Conservation (phyloP, 2,329 filamentous ascomycete species). For the Eutypella sp. region DNA sequence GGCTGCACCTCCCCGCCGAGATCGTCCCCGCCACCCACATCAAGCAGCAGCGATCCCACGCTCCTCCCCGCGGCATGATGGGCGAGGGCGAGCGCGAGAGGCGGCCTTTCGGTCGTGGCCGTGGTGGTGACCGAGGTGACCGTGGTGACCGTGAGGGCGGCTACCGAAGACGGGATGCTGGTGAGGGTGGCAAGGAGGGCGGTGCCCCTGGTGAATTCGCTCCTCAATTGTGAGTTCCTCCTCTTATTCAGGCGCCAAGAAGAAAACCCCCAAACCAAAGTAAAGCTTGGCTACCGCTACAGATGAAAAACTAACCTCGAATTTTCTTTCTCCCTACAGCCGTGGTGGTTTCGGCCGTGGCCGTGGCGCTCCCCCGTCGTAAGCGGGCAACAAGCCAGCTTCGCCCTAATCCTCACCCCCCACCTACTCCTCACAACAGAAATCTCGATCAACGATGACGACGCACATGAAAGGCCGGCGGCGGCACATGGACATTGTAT, state of each 20-base stretch:
- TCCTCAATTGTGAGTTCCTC: conserved; percentile 71
- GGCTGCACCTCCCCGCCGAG: conserved; percentile 99
- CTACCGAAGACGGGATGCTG: conserved; percentile 86
- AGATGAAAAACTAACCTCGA: conserved; percentile 30
- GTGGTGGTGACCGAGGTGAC: conserved; percentile 59
- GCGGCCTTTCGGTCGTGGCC: conserved; percentile 76
- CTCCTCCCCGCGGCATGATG: conserved; percentile 97
- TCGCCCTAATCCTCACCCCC: conserved; percentile 24
- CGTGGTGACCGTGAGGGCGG: conserved; percentile 83
- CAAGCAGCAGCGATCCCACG: conserved; percentile 99
- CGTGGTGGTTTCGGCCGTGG: conserved; percentile 88
- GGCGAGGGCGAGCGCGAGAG: conserved; percentile 78
- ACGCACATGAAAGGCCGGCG: conserved; percentile 26
- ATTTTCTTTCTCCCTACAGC: too few species aligned
- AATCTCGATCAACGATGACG: too few species aligned
- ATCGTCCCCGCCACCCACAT: conserved; percentile 99
- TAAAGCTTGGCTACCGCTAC: neutral
- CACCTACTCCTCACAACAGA: conserved; percentile 20
- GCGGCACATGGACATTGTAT: conserved; percentile 30
- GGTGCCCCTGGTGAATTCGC: conserved; percentile 88
- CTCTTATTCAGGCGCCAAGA: neutral
- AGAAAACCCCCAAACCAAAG: neutral
- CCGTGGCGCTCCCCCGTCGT: conserved; percentile 70
- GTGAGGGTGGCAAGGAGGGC: conserved; percentile 83
- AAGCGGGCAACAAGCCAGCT: conserved; percentile 30